Base-by-base conservation (phyloP, 306 rosid genomes). In the Comarum palustre region DNA sequence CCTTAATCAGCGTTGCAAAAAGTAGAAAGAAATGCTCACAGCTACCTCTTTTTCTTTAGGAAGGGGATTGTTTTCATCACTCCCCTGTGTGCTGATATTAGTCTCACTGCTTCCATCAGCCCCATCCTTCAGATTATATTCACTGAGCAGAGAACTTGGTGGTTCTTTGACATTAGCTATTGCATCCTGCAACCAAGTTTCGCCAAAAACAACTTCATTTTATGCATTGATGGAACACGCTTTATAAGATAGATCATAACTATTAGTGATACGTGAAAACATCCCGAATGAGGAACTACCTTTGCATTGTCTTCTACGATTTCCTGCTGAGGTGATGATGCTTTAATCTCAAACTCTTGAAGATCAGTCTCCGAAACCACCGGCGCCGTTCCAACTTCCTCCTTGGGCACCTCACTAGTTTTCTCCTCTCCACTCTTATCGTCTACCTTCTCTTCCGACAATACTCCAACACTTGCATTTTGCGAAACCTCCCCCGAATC, bases 141-240 rank as follows among this genome's bases (percentile, higher is more conserved):
- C 86, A 67, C 90, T 90, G 32, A 91, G 96, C 65, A 94, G 91
- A 69, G 89, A 77, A 68, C 79, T 75, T 15, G 86, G 78, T 24
- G 77, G 72, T 66, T 85, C 84, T 80, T 55, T 61, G 77, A 50
- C 86, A 72, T 80, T 72, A 81, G 25, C 82, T 69, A 66, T 17
- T 59, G 69, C 54, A 66, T 73, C 85, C 96, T 89, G 85, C 72
- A 83, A 73, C 75, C 71, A 59, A 76, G 76, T 76, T 75, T 59
- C 61, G 81, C 51, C 61, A 80, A 50, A 79, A 73, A 63, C 72
- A 75, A 74, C 72, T 70, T 75, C 42, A 65, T 54, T 27, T 7
- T 36, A 41, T 15, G 41, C 66, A 60, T 29, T 60, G 20, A 31
- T 14, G 12, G 2, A 38, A 12, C 19, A 74, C 16, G 19, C 60